These are phyloP conservation scores for Termitomyces sp. DNA, from an alignment of 768 basidiomycete species.

Conservation along the genomic window DNA sequence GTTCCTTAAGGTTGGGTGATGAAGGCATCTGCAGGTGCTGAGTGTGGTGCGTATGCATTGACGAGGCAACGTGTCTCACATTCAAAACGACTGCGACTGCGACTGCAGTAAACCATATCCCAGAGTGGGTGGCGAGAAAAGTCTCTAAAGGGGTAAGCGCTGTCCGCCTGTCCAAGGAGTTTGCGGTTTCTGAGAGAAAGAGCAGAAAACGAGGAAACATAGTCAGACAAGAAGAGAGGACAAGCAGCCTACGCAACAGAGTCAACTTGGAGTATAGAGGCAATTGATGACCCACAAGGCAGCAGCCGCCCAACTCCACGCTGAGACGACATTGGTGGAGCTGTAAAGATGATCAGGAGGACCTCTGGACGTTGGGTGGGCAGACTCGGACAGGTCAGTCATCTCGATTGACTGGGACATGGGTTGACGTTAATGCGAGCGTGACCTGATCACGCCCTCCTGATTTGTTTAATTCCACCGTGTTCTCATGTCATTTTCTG, in stretches of 20 bases:
- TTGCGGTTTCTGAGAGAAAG: conserved; percentile 52
- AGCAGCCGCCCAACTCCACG: conserved; percentile 26
- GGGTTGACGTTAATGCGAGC: background rate
- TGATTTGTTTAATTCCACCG: background rate
- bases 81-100: conserved; percentile 55
- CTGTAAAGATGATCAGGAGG: background rate
- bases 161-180: conserved; percentile 26
- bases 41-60: background rate
- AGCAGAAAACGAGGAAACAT: conserved; percentile 62
- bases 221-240: conserved; percentile 27
- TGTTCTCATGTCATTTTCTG: background rate
- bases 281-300: conserved; percentile 22
- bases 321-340: conserved; percentile 16
- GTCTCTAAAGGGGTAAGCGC: conserved; percentile 61
- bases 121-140: conserved; percentile 65
- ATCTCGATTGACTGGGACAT: conserved; percentile 14
- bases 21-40: conserved; percentile 36
- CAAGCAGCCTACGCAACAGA: conserved; percentile 16
- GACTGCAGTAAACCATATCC: conserved; percentile 52
- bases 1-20: conserved; percentile 30
- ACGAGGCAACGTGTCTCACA: conserved; percentile 29
- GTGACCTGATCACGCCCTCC: background rate
- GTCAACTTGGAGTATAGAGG: background rate
- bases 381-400: conserved; percentile 7
- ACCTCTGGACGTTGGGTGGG: background rate